Evolutionary conservation across 495 filamentous ascomycete genomes (phyloP), one percentile per base, ranked within the genome.

Genomic region (Aspergillus taichungensis): DNA sequence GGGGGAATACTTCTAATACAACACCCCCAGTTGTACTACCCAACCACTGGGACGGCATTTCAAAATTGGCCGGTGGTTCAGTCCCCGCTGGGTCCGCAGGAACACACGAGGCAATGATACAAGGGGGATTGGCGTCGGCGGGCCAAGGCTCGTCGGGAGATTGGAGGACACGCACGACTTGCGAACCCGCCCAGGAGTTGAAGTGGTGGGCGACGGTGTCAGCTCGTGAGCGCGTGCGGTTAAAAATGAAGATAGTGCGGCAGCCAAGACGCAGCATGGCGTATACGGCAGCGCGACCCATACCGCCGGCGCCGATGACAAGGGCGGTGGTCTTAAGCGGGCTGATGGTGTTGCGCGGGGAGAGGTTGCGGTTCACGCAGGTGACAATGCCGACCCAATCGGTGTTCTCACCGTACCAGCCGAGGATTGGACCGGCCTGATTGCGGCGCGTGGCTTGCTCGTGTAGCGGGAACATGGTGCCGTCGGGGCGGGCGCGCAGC

Each of bases 341-440:
- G 45, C 81, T 82, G 5, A 89, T 82, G 3, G 80, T 82, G 55
- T 92, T 90, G 9, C 83, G 75, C 8, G 86, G 87, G 9, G 85
- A 88, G 40, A 90, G 79, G 43, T 86, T 85, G 27, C 85, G 77
- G 3, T 76, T 77, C 24, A 89, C 73, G 50, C 84, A 87, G 5
- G 70, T 71, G 55, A 77, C 67, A 24, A 90, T 85, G 10, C 85
- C 80, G 24, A 83, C 83, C 83, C 85, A 92, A 63, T 90, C 86
- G 0, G 85, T 92, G 57, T 92, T 92, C 43, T 90, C 85, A 6
- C 87, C 87, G 49, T 87, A 89, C 51, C 88, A 82, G 5, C 76
- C 82, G 39, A 73, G 57, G 5, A 85, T 74, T 1, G 73, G 64
- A 0, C 86, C 85, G 4, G 80, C 71, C 53, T 75, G 78, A 60